Base-by-base conservation (phyloP, 148 eudicot species). In the Vaccinium vitisidaea region DNA sequence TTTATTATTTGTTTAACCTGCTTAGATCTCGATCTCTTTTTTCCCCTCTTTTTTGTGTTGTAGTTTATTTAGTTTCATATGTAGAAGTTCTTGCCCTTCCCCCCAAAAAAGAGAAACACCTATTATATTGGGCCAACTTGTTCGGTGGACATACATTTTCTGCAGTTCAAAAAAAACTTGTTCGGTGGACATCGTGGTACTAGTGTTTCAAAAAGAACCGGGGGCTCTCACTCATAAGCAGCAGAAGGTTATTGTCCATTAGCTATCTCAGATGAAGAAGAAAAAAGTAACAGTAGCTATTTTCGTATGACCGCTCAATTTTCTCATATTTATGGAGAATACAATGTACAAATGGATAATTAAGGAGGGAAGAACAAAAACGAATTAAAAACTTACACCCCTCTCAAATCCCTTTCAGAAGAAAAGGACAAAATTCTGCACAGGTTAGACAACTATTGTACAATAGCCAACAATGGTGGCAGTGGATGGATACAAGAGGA, bases 391-490 rank as follows among this genome's bases (percentile, higher is more conserved):
- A 80, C 83, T 63, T 14, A 63, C 0, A 73, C 50, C 55, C 54
- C 75, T 48, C 83, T 53, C 54, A 65, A 63, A 65, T 46, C 8
- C 83, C 43, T 63, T 65, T 43, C 23, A 65, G 61, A 46, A 65
- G 10, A 81, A 11, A 32, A 63, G n/a, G 0, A 8, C 43, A 18
- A 48, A 18, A 19, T 43, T 56, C 63, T 77, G 50, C 61, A 32
- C 43, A 58, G 27, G 43, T 63, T 43, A 67, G 30, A 16, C 36
- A 67, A 21, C 71, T 69, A 82, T 69, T 25, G 48, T 81, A 82
- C 84, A 82, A 23, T 82, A 1, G 77, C 77, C 84, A 82, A 21
- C 48, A 30, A 69, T 50, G 46, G 32, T 67, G 76, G 84, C 84
- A 63, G 43, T 58, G 43, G 83, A 82, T 55, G 32, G 46, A 36